Base-by-base conservation (phyloP, 805 yeast genomes). In the Kodamaea kakaduensis region DNA sequence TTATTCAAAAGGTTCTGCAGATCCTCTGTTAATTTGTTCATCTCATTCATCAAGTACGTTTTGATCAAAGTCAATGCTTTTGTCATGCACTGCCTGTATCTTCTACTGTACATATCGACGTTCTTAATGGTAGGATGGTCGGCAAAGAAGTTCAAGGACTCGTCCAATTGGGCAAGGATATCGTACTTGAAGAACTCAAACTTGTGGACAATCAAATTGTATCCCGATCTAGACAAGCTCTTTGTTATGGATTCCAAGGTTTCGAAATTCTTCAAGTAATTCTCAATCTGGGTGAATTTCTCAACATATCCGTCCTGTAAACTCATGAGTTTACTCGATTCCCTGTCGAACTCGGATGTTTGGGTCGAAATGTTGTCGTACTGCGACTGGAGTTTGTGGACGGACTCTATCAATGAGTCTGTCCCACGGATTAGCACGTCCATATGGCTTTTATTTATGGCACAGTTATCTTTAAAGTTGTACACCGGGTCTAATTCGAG, bases 31-130 rank as follows among this genome's bases (percentile, higher is more conserved):
- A 67, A 38, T 12, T 46, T 54, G 36, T 59, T 64, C 26, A 75
- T 52, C 21, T 67, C 69, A n/a, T 56, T 56, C 7, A 66, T 67
- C 36, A 84, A 58, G 51, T 80, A 86, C 48, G 81, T 84, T 43
- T 81, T 73, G 10, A 87, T 75, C 40, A 90, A 64, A 0, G 93
- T 78, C 31, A 87, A 67, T 1, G 94, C 81, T 40, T 96, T 71
- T 1, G 89, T 78, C 71, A 87, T 69, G 50, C 96, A 85, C 48
- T 85, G 94, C 42, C 84, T 76, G 60, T 85, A 86, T 40, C 89
- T 73, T 43, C 78, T 75, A 31, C 71, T 72, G 53, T 84, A 87
- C 2, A 76, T 51, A 17, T 79, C 90, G 8, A 75, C 64, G 36
- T 88, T 95, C 50, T 75, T 78, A 50, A 83, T 82, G 7, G 52